Conservation (phyloP, 2,329 filamentous ascomycete genomes). For the Periconia macrospinosa region DNA sequence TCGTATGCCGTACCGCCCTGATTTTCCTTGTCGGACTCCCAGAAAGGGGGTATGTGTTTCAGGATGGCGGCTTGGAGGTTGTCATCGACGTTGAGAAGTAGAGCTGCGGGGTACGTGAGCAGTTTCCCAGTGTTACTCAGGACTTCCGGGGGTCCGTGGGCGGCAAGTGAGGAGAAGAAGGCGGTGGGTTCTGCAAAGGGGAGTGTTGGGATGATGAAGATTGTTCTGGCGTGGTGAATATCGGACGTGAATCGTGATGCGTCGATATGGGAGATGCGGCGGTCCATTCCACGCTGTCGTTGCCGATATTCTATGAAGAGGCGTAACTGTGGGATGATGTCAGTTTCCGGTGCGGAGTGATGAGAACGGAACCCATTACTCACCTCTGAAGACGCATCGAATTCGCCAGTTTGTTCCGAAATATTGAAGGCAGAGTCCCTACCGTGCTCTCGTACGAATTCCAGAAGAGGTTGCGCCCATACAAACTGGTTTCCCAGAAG, state of each 20-base stretch:
- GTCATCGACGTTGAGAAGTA: background rate
- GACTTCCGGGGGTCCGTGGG: background rate
- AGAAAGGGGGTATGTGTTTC: background rate
- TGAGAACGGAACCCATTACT: too few relatives aligned
- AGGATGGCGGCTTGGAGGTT: background rate
- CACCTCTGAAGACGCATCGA: background rate
- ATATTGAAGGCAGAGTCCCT: background rate
- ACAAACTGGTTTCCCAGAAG: background rate
- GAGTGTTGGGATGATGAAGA: constrained; percentile 14
- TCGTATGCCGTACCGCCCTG: background rate
- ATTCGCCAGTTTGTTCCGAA: background rate
- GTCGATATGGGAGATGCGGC: background rate
- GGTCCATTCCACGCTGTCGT: background rate
- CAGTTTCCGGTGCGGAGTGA: background rate
- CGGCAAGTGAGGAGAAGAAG: constrained; percentile 8
- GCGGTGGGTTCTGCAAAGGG: constrained; percentile 8
- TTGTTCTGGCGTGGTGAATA: background rate
- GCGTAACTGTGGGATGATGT: background rate
- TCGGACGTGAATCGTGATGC: background rate
- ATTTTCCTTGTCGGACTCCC: background rate
- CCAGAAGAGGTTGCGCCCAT: constrained; percentile 3
- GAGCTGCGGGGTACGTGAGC: background rate
- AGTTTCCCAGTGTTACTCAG: constrained; percentile 1
- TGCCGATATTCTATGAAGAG: background rate
- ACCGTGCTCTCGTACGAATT: background rate